Conservation (phyloP, 78 protist species). For the Bodo saltans region DNA sequence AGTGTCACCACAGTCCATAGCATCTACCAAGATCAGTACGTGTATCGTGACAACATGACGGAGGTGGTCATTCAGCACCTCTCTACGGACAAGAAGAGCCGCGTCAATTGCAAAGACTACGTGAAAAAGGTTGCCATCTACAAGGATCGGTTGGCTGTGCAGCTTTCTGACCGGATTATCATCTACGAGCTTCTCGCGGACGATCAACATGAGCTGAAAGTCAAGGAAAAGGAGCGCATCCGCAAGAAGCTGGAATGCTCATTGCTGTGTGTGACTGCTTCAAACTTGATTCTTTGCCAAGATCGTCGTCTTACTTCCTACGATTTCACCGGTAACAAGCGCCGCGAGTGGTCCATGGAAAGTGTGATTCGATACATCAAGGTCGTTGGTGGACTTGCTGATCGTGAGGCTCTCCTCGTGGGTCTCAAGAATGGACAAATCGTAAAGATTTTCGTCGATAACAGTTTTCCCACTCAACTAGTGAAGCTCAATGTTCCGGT, state of each 20-base stretch:
- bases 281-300: constrained; percentile 52
- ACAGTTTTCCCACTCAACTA: constrained; percentile 58
- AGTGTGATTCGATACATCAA: constrained; percentile 69
- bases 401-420: constrained; percentile 53
- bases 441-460: constrained; percentile 65
- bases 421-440: constrained; percentile 58
- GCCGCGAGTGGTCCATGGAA: constrained; percentile 69
- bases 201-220: constrained; percentile 29
- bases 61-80: constrained; percentile 70
- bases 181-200: constrained; percentile 39
- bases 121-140: constrained; percentile 68
- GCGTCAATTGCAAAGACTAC: constrained; percentile 50
- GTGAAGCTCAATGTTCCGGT: constrained; percentile 30
- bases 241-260: constrained; percentile 40
- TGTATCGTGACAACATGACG: constrained; percentile 68
- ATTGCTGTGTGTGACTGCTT: constrained; percentile 51
- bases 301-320: constrained; percentile 24
- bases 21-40: constrained; percentile 58
- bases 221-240: constrained; percentile 24
- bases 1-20: constrained; percentile 67
- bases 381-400: constrained; percentile 66
- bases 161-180: constrained; percentile 48
- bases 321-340: constrained; percentile 30
- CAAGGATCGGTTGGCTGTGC: constrained; percentile 62
- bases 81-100: constrained; percentile 36